phyloP scores from a whole-genome alignment of 108 stramenopile genomes.

The Pseudonitzschia multiseries region DNA sequence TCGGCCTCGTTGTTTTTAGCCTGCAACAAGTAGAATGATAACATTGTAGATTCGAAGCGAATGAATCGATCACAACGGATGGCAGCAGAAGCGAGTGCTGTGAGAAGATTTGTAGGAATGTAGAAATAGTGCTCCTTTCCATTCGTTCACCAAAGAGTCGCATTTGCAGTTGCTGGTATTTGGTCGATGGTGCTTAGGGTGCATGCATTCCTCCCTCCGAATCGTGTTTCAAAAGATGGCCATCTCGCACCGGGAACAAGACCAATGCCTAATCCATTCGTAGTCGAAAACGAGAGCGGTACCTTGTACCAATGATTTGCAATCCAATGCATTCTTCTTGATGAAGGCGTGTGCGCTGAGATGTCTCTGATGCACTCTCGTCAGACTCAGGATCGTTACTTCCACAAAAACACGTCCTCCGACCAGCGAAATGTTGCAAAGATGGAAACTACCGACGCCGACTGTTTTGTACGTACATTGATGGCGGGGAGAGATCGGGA shows the following conservation, averaged over 20 bases:
- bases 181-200: too few species aligned
- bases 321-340: background rate
- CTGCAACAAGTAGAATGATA: slow-evolving; percentile 7
- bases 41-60: background rate
- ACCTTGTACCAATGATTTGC: too few species aligned
- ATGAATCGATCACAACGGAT: background rate
- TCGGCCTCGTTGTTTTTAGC: slow-evolving; percentile 35
- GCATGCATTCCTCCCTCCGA: too few species aligned
- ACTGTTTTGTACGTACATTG: slow-evolving; percentile 34
- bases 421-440: background rate
- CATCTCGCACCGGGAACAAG: too few species aligned
- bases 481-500: slow-evolving; percentile 35
- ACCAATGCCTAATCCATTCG: background rate
- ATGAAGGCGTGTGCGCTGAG: background rate
- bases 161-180: too few species aligned
- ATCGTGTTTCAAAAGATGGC: too few species aligned
- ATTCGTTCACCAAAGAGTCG: too few species aligned
- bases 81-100: background rate
- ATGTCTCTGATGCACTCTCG: background rate
- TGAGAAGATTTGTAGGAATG: background rate
- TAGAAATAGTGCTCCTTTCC: too few species aligned
- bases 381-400: too few species aligned
- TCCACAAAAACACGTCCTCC: background rate
- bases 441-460: background rate
- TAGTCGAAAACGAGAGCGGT: too few species aligned